Percentiles rank a stretch among this genome's conserved stretches.
Conservation (phyloP, 2,329 filamentous ascomycete species). For the Claviceps sp. region DNA sequence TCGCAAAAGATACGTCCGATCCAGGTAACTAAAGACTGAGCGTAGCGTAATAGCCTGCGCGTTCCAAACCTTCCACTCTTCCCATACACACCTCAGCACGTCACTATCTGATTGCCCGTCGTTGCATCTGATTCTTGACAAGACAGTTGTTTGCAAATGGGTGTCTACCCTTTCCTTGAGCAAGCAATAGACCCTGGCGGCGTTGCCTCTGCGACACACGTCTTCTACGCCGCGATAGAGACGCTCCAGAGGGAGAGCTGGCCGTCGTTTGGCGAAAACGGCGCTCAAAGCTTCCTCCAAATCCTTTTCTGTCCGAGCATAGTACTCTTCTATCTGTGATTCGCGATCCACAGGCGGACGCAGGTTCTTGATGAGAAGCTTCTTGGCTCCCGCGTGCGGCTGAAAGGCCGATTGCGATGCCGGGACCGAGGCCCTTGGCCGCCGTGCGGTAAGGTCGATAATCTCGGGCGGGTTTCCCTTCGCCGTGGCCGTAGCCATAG, state of each 20-base stretch:
- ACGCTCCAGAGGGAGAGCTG: conserved; percentile 67
- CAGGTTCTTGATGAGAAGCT: conserved; percentile 88
- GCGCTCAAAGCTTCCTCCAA: conserved; percentile 59
- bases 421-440: conserved; percentile 10
- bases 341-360: conserved; percentile 42
- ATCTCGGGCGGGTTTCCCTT: conserved; percentile 27
- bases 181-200: conserved; percentile 51
- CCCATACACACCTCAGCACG: conserved; percentile 42
- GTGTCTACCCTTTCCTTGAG: conserved; percentile 52
- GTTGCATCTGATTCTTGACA: conserved; percentile 37
- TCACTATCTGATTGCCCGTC: conserved; percentile 44
- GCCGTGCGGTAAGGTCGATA: conserved; percentile 20
- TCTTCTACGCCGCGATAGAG: conserved; percentile 88
- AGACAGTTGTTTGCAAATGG: conserved; percentile 51
- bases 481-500: conserved; percentile 23
- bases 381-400: conserved; percentile 65
- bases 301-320: conserved; percentile 60
- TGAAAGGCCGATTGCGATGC: conserved; percentile 37
- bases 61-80: conserved; percentile 66
- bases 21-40: conserved; percentile 87
- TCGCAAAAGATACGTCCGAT: conserved; percentile 74
- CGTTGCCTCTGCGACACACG: conserved; percentile 66
- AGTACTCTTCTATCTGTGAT: conserved; percentile 62
- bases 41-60: conserved; percentile 59
- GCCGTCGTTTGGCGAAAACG: conserved; percentile 54